These are phyloP conservation scores for Stropharia rugosoannulata DNA, from an alignment of 768 basidiomycete genomes.

Conservation along the genomic window DNA sequence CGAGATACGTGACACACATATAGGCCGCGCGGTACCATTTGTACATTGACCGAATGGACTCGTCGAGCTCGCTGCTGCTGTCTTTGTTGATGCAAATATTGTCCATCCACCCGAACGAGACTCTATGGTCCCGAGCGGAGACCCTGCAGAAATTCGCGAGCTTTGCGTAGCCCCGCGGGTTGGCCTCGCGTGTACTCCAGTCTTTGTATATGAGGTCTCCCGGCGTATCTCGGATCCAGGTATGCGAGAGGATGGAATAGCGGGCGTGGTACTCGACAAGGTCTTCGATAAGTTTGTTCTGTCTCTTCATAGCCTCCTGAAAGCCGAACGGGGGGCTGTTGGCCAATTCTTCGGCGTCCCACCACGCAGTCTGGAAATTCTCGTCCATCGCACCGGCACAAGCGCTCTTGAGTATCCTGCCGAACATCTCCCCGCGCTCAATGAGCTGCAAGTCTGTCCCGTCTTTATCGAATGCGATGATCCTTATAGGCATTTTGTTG, in stretches of 20 bases:
- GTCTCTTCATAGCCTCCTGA: background rate
- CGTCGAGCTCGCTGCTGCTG: conserved; percentile 14
- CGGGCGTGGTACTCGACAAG: conserved; percentile 7
- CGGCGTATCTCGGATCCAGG: conserved; percentile 8
- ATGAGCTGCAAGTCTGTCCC: background rate
- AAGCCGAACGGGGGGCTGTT: background rate
- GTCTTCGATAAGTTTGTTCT: background rate
- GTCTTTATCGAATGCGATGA: background rate
- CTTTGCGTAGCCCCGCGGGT: conserved; percentile 8
- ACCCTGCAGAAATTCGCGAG: conserved; percentile 7
- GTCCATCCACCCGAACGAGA: conserved; percentile 12
- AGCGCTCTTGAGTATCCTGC: background rate
- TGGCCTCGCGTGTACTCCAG: background rate
- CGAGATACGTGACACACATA: conserved; percentile 12
- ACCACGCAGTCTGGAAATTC: background rate
- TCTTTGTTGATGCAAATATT: conserved; percentile 15
- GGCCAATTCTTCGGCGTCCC: background rate
- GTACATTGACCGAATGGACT: conserved; percentile 17
- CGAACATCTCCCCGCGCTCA: conserved; percentile 1
- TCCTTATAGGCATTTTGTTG: conserved; percentile 9
- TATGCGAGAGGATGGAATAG: conserved; percentile 13
- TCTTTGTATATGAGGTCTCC: conserved; percentile 6
- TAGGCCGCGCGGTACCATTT: conserved; percentile 10
- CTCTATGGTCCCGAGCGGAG: conserved; percentile 1
- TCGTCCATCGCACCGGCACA: background rate